Conservation (phyloP, 2,329 filamentous ascomycete genomes). For the Aspergillus eucalypticola region DNA sequence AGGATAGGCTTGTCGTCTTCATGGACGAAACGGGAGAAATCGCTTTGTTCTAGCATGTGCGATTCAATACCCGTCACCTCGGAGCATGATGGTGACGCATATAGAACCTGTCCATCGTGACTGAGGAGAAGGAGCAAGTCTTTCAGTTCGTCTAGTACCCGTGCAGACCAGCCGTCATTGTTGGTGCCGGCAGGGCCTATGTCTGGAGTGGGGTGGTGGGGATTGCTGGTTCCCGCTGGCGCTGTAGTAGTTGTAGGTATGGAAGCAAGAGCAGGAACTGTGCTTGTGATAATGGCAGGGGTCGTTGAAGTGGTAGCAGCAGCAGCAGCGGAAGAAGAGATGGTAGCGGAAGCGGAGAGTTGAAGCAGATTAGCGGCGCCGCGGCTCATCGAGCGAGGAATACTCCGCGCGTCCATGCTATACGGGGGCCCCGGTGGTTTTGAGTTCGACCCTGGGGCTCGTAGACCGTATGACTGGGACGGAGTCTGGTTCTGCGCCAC, state of each 20-base stretch:
- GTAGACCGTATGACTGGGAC: background rate
- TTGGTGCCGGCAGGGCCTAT: background rate
- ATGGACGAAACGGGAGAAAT: slow-evolving; percentile 81
- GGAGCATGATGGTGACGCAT: slow-evolving; percentile 78
- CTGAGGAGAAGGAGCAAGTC: slow-evolving; percentile 88
- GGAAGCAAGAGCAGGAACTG: background rate
- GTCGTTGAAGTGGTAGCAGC: background rate
- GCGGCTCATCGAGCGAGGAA: slow-evolving; percentile 4
- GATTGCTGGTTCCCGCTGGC: background rate
- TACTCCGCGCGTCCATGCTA: slow-evolving; percentile 7
- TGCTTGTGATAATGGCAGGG: too few species aligned
- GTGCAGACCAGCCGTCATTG: slow-evolving; percentile 69
- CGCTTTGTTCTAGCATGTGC: slow-evolving; percentile 69
- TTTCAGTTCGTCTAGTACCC: slow-evolving; percentile 83
- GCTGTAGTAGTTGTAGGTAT: background rate
- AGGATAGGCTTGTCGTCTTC: slow-evolving; percentile 82
- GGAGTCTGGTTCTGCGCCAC: background rate
- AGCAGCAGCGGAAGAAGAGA: background rate
- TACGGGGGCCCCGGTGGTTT: background rate
- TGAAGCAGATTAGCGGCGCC: background rate
- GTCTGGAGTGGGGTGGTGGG: background rate
- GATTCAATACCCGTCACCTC: slow-evolving; percentile 72
- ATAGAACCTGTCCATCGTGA: slow-evolving; percentile 78
- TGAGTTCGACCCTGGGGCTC: slow-evolving; percentile 2
- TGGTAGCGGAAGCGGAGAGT: background rate